A percentile compares a stretch with the other conserved stretches of the same genome.
Evolutionary conservation across 257 asterid species (phyloP).

Genomic region (Hygrophila difformis): DNA sequence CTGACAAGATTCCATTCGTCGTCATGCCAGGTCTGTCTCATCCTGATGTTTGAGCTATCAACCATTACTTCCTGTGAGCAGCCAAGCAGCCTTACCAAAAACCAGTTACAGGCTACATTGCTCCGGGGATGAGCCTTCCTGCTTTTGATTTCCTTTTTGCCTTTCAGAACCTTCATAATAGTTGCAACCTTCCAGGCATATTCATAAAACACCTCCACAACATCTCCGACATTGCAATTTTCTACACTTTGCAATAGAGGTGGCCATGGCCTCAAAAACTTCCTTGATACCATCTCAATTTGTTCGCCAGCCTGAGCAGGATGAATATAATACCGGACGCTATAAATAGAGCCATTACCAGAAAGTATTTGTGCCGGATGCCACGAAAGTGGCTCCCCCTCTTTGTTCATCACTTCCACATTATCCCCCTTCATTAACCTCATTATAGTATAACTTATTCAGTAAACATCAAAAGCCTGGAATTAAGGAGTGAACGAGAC

Average conservation of each 20-base stretch:
- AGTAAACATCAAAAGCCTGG: constrained; percentile 28
- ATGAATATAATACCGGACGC: constrained; percentile 31
- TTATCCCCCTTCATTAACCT: constrained; percentile 52
- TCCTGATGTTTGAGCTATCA: constrained; percentile 44
- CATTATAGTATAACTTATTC: constrained; percentile 23
- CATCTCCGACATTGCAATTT: constrained; percentile 37
- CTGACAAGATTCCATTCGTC: constrained; percentile 45
- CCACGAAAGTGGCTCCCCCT: constrained; percentile 49
- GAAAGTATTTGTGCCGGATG: constrained; percentile 39
- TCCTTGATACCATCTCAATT: constrained; percentile 40
- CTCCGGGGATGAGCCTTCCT: constrained; percentile 15
- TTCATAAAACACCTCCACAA: constrained; percentile 65
- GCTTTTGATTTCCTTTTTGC: constrained; percentile 23
- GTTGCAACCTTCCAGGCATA: constrained; percentile 58
- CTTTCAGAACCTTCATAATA: constrained; percentile 8
- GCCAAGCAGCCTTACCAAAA: constrained; percentile 55
- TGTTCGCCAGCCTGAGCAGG: constrained; percentile 22
- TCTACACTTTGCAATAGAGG: constrained; percentile 27
- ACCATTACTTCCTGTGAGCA: constrained; percentile 40
- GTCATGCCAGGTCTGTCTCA: constrained; percentile 48
- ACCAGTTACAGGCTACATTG: constrained; percentile 22
- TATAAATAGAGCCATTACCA: constrained; percentile 35
- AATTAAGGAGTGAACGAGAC: background rate
- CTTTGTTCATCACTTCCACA: constrained; percentile 60
- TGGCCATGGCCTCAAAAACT: constrained; percentile 55